A percentile compares a stretch with the other conserved stretches of the same genome.
Evolutionary conservation across 2,329 filamentous ascomycete species (phyloP).

Genomic region (Aspergillus spinulosporus): DNA sequence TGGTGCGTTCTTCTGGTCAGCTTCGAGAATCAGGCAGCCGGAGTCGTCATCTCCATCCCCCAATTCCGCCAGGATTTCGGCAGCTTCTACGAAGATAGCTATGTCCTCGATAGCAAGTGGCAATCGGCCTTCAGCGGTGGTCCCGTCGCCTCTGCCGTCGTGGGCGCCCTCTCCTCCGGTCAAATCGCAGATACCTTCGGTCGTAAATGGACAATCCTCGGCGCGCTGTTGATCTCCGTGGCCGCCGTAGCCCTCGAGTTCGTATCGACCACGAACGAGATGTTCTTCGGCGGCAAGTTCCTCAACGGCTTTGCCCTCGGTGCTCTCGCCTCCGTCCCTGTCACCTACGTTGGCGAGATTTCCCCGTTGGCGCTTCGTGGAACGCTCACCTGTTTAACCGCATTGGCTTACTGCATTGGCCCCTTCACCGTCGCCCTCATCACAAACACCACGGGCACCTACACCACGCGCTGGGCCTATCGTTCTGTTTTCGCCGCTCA

Average conservation of each 20-base stretch:
- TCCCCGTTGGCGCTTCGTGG: slow-evolving; percentile 8
- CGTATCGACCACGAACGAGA: slow-evolving; percentile 6
- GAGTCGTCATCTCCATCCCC: slow-evolving; percentile 9
- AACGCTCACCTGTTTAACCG: slow-evolving; percentile 8
- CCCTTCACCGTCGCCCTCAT: slow-evolving; percentile 8
- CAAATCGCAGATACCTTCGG: slow-evolving; percentile 13
- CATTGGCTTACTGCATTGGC: slow-evolving; percentile 9
- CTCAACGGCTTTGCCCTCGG: slow-evolving; percentile 12
- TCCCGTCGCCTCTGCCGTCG: slow-evolving; percentile 10
- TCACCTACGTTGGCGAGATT: slow-evolving; percentile 14
- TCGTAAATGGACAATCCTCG: slow-evolving; percentile 6
- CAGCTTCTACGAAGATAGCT: slow-evolving; percentile 2
- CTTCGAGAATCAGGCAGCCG: slow-evolving; percentile 11
- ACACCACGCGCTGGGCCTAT: slow-evolving; percentile 10
- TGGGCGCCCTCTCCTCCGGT: slow-evolving; percentile 6
- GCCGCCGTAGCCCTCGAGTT: slow-evolving; percentile 7
- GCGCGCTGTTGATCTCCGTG: slow-evolving; percentile 4
- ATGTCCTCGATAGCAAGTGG: slow-evolving; percentile 10
- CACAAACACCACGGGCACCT: slow-evolving; percentile 9
- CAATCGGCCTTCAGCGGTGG: slow-evolving; percentile 13
- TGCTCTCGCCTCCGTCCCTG: slow-evolving; percentile 4
- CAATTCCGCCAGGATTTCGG: slow-evolving; percentile 15
- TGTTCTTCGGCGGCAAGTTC: slow-evolving; percentile 17
- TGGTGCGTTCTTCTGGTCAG: slow-evolving; percentile 12
- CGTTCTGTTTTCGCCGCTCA: slow-evolving; percentile 8